These are phyloP conservation scores for Bremia lactucae DNA, from an alignment of 352 stramenopile species.

Conservation along the genomic window DNA sequence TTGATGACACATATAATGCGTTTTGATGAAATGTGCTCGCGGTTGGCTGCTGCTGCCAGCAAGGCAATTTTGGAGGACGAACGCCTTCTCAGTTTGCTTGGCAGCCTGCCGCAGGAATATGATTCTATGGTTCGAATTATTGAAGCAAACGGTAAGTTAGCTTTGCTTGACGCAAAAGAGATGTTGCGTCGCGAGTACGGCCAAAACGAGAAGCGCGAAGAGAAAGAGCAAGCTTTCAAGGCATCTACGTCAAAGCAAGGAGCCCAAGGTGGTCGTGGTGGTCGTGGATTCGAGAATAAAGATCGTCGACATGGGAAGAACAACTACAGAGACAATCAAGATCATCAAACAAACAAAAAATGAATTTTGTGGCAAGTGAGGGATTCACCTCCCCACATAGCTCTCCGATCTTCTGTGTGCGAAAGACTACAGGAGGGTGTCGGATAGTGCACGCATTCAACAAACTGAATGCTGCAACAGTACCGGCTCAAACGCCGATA, in stretches of 20 bases:
- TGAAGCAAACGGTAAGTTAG: slow-evolving; percentile 3
- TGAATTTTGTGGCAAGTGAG: too few relatives aligned
- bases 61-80: slow-evolving; percentile 7
- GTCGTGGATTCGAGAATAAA: neutral
- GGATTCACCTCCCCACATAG: too few relatives aligned
- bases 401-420: too few relatives aligned
- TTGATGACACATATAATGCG: slow-evolving; percentile 9
- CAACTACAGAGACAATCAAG: too few relatives aligned
- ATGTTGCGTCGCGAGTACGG: slow-evolving; percentile 13
- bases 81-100: slow-evolving; percentile 4
- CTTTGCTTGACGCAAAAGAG: slow-evolving; percentile 14
- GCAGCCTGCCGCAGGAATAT: slow-evolving; percentile 9
- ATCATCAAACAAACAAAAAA: too few relatives aligned
- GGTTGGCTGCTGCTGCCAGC: slow-evolving; percentile 4
- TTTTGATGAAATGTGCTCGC: slow-evolving; percentile 13
- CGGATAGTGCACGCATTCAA: too few relatives aligned
- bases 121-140: slow-evolving; percentile 18
- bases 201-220: slow-evolving; percentile 1
- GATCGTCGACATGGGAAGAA: too few relatives aligned
- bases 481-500: too few relatives aligned
- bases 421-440: too few relatives aligned
- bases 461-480: too few relatives aligned
- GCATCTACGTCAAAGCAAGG: neutral
- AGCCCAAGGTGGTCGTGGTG: neutral
- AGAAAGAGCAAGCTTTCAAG: slow-evolving; percentile 9